Conservation (phyloP, 139 green algal genomes). For the Auxenochlorella protothecoides region DNA sequence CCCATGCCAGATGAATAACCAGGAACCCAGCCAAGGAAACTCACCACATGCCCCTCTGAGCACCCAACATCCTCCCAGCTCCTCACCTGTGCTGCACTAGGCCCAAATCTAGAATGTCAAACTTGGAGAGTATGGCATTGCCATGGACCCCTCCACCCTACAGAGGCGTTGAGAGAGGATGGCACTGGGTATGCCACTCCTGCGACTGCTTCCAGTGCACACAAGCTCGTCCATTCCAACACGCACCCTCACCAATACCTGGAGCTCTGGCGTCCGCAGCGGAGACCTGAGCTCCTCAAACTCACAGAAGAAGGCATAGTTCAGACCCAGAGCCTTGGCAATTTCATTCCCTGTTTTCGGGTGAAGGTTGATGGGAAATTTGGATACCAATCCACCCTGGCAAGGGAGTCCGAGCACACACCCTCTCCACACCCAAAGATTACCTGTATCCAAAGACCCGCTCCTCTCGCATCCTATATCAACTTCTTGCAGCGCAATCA, state of each 20-base stretch:
- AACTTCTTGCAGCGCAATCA: conserved; percentile 70
- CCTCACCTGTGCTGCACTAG: conserved; percentile 38
- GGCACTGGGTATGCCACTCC: no score
- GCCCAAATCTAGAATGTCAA: conserved; percentile 28
- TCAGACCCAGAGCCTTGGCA: conserved; percentile 49
- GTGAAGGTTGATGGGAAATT: background rate
- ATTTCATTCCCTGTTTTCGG: conserved; percentile 40
- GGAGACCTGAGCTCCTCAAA: conserved; percentile 71
- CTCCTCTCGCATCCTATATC: conserved; percentile 71
- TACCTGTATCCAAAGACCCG: conserved; percentile 25
- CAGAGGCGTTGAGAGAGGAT: background rate
- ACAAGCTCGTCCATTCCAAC: background rate
- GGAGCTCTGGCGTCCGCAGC: conserved; percentile 10
- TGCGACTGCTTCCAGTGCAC: no score
- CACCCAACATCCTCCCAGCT: no score
- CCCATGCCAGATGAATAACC: no score
- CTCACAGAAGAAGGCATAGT: conserved; percentile 73
- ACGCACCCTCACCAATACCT: background rate
- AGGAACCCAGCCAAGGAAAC: no score
- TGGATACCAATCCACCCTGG: background rate
- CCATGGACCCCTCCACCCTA: conserved; percentile 79
- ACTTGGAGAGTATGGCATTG: conserved; percentile 72
- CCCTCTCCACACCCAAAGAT: background rate
- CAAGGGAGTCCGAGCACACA: no score
- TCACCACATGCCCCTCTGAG: no score